A percentile compares a stretch with the other conserved stretches of the same genome.
Evolutionary conservation across 2,329 filamentous ascomycete species (phyloP).

Genomic region (Colletotrichum orbiculare): DNA sequence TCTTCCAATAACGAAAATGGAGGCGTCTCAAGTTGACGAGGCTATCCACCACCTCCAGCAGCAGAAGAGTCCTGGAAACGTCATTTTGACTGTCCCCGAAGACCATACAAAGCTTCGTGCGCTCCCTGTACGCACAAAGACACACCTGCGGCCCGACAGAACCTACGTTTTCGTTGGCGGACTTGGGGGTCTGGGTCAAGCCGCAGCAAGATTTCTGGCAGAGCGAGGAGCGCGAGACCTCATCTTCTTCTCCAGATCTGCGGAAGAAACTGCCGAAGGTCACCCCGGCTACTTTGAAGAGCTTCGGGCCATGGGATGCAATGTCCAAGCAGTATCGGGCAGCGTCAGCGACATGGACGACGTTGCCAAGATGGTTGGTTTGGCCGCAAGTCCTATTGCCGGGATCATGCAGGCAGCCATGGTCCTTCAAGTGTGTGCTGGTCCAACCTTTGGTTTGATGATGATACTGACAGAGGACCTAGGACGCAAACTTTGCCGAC

Average conservation of each 20-base stretch:
- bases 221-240: conserved; percentile 44
- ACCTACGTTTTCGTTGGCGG: conserved; percentile 47
- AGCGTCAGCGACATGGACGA: conserved; percentile 45
- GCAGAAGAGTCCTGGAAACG: conserved; percentile 56
- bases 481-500: conserved; percentile 42
- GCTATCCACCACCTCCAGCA: conserved; percentile 57
- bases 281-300: conserved; percentile 24
- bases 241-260: conserved; percentile 44
- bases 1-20: conserved; percentile 40
- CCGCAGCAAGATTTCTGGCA: conserved; percentile 44
- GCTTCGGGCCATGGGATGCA: conserved; percentile 42
- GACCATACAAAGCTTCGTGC: background rate
- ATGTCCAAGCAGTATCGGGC: conserved; percentile 44
- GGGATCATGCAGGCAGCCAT: conserved; percentile 55
- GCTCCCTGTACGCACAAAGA: background rate
- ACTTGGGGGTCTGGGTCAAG: conserved; percentile 46
- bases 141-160: conserved; percentile 15
- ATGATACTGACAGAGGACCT: background rate
- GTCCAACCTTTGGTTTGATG: too few relatives aligned
- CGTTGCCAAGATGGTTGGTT: conserved; percentile 41
- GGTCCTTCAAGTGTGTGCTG: conserved; percentile 42
- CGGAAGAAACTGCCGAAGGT: conserved; percentile 1
- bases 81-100: conserved; percentile 46
- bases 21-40: conserved; percentile 44
- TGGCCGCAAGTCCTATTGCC: conserved; percentile 44